These are phyloP conservation scores for Annona squamosa DNA, from an alignment of 164 flowering plant species.

Conservation along the genomic window DNA sequence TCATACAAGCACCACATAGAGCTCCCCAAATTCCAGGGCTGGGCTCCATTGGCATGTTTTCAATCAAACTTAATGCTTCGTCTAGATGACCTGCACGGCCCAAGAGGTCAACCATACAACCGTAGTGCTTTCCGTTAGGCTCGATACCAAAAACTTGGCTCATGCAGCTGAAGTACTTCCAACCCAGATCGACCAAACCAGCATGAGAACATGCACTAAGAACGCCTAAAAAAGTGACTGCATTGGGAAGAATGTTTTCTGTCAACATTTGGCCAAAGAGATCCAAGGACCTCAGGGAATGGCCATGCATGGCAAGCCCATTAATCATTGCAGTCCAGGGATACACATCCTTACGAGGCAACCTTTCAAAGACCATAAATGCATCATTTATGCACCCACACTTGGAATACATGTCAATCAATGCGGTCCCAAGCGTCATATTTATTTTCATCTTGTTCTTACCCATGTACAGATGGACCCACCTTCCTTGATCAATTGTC, in stretches of 20 bases:
- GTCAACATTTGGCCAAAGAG: constrained; percentile 26
- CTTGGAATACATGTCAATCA: constrained; percentile 50
- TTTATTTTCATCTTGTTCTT: constrained; percentile 16
- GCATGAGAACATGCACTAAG: constrained; percentile 37
- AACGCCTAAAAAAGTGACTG: constrained; percentile 29
- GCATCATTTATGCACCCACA: constrained; percentile 41
- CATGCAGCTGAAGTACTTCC: constrained; percentile 20
- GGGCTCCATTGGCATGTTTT: constrained; percentile 27
- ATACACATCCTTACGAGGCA: constrained; percentile 26
- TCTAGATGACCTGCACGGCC: constrained; percentile 24
- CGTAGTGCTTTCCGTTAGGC: constrained; percentile 26
- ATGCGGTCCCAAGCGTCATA: constrained; percentile 21
- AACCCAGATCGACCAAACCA: constrained; percentile 30
- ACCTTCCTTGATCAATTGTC: constrained; percentile 27
- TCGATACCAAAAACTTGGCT: constrained; percentile 18
- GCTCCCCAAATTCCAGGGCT: constrained; percentile 31
- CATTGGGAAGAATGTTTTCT: constrained; percentile 26
- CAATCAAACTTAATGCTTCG: constrained; percentile 21
- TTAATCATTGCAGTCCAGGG: constrained; percentile 35
- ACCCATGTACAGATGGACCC: constrained; percentile 22
- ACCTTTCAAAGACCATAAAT: constrained; percentile 15
- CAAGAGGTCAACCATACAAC: constrained; percentile 25
- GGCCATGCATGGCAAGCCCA: constrained; percentile 36
- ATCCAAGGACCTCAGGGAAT: constrained; percentile 17
- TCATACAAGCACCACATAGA: constrained; percentile 31